Evolutionary conservation across 2,329 filamentous ascomycete genomes (phyloP).

Genomic region (Fonsecaea erecta): DNA sequence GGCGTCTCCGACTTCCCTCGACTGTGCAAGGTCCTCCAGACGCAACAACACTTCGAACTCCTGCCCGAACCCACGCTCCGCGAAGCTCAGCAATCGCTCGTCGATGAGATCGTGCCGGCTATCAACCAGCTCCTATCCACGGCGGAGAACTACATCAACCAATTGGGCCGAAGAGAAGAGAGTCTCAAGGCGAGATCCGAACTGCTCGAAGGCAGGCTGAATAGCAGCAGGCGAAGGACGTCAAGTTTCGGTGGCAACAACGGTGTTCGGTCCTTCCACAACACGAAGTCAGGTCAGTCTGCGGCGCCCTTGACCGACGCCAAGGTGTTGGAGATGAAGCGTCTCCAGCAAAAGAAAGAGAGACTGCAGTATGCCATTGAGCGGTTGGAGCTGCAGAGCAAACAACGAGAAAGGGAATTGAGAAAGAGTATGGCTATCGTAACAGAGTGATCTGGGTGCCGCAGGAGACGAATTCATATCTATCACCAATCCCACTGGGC

Average conservation of each 20-base stretch:
- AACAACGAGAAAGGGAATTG: conserved; percentile 73
- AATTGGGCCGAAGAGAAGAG: conserved; percentile 80
- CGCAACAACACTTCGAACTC: conserved; percentile 85
- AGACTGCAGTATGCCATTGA: conserved; percentile 85
- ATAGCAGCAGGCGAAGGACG: conserved; percentile 47
- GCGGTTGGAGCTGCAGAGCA: conserved; percentile 81
- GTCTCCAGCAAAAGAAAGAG: conserved; percentile 80
- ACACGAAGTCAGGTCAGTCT: conserved; percentile 29
- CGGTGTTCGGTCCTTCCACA: conserved; percentile 27
- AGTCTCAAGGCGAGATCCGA: conserved; percentile 81
- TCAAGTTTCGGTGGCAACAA: conserved; percentile 25
- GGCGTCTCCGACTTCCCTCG: conserved; percentile 68
- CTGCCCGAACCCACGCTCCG: conserved; percentile 83
- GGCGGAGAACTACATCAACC: conserved; percentile 81
- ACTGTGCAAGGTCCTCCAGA: conserved; percentile 65
- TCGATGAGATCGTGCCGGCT: conserved; percentile 88
- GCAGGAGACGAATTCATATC: not conserved
- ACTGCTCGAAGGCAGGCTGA: conserved; percentile 75
- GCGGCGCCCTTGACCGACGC: conserved; percentile 40
- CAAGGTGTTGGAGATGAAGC: conserved; percentile 65
- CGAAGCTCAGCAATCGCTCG: conserved; percentile 79
- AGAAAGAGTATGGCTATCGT: conserved; percentile 71
- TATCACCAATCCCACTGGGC: not conserved
- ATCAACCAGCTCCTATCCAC: conserved; percentile 77
- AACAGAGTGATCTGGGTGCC: conserved; percentile 24